phyloP scores from a whole-genome alignment of 306 rosid genomes.

The Benincasa hispida region DNA sequence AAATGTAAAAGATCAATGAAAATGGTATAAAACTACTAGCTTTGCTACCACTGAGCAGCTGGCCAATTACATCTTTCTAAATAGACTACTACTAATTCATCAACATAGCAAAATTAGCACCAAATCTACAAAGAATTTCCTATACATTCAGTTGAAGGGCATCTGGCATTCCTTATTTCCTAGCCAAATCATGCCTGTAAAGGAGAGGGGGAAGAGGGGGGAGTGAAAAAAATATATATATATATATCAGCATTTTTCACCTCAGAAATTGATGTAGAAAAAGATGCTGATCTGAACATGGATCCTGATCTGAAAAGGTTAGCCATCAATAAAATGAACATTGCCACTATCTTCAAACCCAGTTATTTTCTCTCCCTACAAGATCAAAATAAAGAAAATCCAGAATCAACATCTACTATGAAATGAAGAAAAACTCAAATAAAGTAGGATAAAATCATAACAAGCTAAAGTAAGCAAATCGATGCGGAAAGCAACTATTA shows the following conservation, averaged over 20 bases:
- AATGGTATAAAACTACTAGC: neutral
- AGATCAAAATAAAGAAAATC: neutral
- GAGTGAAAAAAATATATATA: neutral
- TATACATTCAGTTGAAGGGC: conserved; percentile 2
- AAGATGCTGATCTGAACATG: neutral
- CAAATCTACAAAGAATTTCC: conserved; percentile 5
- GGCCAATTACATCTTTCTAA: neutral
- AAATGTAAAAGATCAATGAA: neutral
- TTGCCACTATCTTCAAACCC: neutral
- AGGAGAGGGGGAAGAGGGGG: neutral
- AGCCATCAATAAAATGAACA: neutral
- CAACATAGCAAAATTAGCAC: neutral
- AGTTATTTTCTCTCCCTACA: conserved; percentile 2
- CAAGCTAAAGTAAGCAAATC: neutral
- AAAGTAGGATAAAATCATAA: neutral
- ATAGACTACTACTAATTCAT: neutral
- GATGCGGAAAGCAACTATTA: neutral
- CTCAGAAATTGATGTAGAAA: conserved; percentile 1
- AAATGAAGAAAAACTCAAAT: neutral
- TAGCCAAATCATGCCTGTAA: neutral
- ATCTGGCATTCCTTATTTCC: neutral
- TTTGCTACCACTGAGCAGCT: neutral
- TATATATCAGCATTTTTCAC: neutral
- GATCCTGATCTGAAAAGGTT: neutral
- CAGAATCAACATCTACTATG: neutral